Evolutionary conservation across 1,284 basidiomycete species (phyloP), one percentile per base, ranked within the genome.

Genomic region (Cryptococcus sp.): DNA sequence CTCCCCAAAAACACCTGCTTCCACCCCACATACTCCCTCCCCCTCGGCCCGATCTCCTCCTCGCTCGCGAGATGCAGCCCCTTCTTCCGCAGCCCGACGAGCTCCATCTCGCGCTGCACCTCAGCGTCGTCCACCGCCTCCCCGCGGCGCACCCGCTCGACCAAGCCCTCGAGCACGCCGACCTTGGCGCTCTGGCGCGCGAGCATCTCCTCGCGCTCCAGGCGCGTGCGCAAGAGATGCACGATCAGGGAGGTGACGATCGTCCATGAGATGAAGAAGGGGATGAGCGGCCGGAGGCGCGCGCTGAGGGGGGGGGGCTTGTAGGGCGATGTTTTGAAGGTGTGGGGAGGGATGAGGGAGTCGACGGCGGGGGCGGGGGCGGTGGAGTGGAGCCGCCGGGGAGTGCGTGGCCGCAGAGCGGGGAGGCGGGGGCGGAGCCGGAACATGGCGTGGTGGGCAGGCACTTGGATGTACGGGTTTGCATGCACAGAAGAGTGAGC

Each of bases 201-300:
- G 2, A 60, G 20, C 15, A 69, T 65, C 40, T 72, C 69, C 46
- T 65, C 63, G 15, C 63, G 54, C 16, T 40, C 24, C 50, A 66
- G 71, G 9, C 73, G 63, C 16, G 59, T 49, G 1, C 66, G 67
- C 45, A 77, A 53, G 0, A 70, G 57, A 52, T 78, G 70, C n/a
- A 72, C 70, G 0, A 71, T 63, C 18, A 78, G 64, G 7, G 71
- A 70, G 1, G 76, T 78, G 51, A 78, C 68, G 23, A 72, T 60
- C 7, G 68, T 70, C 76, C 75, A 78, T 55, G 65, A 69, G 56
- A 78, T 68, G 49, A 78, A 56, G 62, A 76, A 75, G 7, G 76
- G 75, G 20, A 78, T 56, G 8, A 73, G 60, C 2, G 74, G 73
- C 46, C 59, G 60, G 0, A 78, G 65, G 13, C 76, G 70, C 50